Percentiles rank a stretch among this genome's conserved stretches.
phyloP scores from a whole-genome alignment of 225 moss, liverwort and hornwort genomes.

The Pseudisothecium myosuroides region DNA sequence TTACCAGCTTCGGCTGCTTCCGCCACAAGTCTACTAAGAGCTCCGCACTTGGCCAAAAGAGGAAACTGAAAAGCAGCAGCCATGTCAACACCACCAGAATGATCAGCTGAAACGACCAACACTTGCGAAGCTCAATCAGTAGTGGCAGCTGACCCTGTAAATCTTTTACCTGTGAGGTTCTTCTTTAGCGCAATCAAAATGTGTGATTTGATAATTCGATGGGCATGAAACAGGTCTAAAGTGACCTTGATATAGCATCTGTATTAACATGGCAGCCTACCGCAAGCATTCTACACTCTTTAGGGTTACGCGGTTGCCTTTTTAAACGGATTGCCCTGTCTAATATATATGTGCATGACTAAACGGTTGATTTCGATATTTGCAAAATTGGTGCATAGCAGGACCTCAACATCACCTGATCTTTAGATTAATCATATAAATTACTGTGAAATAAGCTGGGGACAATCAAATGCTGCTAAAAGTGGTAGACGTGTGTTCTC shows the following conservation, averaged over 20 bases:
- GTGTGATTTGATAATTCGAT: neutral
- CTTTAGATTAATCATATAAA: neutral
- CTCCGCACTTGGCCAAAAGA: constrained; percentile 59
- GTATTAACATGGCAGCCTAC: neutral
- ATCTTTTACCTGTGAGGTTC: neutral
- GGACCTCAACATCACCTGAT: neutral
- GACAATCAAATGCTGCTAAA: neutral
- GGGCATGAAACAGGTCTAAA: neutral
- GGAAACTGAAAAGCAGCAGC: constrained; percentile 51
- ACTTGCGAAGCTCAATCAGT: neutral
- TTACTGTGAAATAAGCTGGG: neutral
- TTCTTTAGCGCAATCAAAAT: neutral
- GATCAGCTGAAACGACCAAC: neutral
- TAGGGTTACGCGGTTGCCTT: neutral
- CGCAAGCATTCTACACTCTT: neutral
- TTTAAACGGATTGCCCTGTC: neutral
- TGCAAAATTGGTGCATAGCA: neutral
- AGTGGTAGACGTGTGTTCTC: neutral
- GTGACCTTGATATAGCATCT: neutral
- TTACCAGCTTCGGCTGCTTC: constrained; percentile 42
- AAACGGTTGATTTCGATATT: neutral
- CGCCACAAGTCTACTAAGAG: constrained; percentile 45
- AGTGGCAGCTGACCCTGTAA: neutral
- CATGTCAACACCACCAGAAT: neutral
- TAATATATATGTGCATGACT: neutral